phyloP scores from a whole-genome alignment of 345 rosid species.

The Salix dunnii region DNA sequence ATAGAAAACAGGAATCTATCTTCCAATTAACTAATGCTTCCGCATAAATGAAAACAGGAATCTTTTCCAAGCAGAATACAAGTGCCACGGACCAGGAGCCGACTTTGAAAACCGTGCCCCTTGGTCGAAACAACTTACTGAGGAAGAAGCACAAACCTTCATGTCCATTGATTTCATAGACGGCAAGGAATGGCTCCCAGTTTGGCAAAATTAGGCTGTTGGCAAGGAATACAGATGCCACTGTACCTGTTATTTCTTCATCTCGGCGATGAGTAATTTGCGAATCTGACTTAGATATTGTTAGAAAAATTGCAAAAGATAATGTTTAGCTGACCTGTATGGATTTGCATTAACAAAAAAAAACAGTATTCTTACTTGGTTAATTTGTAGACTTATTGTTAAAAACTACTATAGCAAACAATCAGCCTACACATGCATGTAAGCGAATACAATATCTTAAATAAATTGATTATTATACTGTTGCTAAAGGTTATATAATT shows the following conservation, averaged over 20 bases:
- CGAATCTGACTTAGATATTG: no score
- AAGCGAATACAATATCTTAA: no score
- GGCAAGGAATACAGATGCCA: not conserved
- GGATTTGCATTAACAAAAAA: no score
- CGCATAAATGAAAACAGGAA: conserved; percentile 28
- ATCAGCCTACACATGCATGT: no score
- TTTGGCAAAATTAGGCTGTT: conserved; percentile 18
- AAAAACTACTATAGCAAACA: no score
- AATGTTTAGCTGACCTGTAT: no score
- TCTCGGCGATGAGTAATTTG: not conserved
- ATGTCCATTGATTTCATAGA: conserved; percentile 62
- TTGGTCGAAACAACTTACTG: conserved; percentile 67
- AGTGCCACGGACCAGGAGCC: conserved; percentile 78
- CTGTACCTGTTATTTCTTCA: not conserved
- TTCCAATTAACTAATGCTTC: not conserved
- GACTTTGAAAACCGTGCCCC: conserved; percentile 33
- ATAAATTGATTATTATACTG: no score
- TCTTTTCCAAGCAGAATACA: conserved; percentile 65
- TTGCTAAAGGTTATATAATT: no score
- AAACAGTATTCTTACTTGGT: no score
- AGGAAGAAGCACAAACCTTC: conserved; percentile 52
- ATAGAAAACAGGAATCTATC: not conserved
- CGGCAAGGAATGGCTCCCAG: conserved; percentile 86
- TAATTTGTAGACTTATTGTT: no score
- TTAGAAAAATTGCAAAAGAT: no score